Evolutionary conservation across 805 yeast genomes (phyloP).

Genomic region (Candida endomychidarum): DNA sequence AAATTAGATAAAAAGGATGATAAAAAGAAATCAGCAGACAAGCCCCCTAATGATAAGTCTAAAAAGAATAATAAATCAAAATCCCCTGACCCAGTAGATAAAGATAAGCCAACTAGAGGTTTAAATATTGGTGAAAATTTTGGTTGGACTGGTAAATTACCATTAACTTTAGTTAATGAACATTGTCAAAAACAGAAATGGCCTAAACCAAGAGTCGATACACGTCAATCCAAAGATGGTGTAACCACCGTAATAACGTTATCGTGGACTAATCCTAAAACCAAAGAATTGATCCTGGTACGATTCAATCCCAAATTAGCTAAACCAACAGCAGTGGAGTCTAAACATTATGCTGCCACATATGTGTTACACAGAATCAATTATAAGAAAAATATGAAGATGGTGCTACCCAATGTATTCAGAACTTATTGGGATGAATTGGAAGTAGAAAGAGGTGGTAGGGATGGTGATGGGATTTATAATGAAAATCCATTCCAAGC

Average conservation of each 20-base stretch:
- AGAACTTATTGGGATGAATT: slow-evolving; percentile 74
- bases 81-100: neutral
- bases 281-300: slow-evolving; percentile 62
- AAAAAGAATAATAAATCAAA: slow-evolving; percentile 7
- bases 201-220: slow-evolving; percentile 81
- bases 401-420: slow-evolving; percentile 85
- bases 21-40: slow-evolving; percentile 1
- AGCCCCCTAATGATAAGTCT: slow-evolving; percentile 10
- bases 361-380: slow-evolving; percentile 79
- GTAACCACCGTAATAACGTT: slow-evolving; percentile 64
- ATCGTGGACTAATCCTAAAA: slow-evolving; percentile 76
- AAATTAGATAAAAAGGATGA: slow-evolving; percentile 2
- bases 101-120: slow-evolving; percentile 39
- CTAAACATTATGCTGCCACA: slow-evolving; percentile 88
- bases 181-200: slow-evolving; percentile 86
- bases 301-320: slow-evolving; percentile 57
- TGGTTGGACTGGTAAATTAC: slow-evolving; percentile 95
- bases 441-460: slow-evolving; percentile 51
- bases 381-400: slow-evolving; percentile 76
- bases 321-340: slow-evolving; percentile 82
- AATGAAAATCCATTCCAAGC: slow-evolving; percentile 73
- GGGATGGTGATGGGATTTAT: slow-evolving; percentile 53
- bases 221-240: slow-evolving; percentile 51
- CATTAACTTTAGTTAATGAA: slow-evolving; percentile 82
- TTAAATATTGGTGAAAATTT: slow-evolving; percentile 52